Base-by-base conservation (phyloP, 371 early-diverging fungal species). In the Blastocladiella emersonii region DNA sequence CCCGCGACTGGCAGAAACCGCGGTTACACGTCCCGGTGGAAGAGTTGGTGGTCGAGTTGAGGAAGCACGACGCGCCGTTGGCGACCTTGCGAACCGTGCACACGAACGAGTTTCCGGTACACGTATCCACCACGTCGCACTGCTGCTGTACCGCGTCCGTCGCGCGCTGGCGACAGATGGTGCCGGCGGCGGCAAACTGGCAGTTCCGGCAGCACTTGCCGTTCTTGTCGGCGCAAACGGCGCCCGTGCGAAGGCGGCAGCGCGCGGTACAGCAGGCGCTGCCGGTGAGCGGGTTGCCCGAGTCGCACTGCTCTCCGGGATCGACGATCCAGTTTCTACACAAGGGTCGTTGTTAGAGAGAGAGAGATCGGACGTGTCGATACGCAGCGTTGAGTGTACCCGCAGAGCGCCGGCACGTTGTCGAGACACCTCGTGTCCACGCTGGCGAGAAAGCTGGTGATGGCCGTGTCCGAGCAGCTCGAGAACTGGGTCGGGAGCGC, bases 301-400 rank as follows among this genome's bases (percentile, higher is more conserved):
- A 62, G 32, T 62, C 62, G 41, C 62, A 62, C 12, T 62, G 17
- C 21, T 62, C 62, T 23, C 61, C 61, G 3, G 62, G 36, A 17
- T 62, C 62, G 15, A 62, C n/a, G 41, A 62, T 17, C 15, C 62
- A 61, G 62, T 62, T 62, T 6, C 62, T 62, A 30, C 4, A 4
- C 3, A 10, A 32, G 30, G 34, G n/a, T n/a, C n/a, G n/a, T n/a
- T n/a, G n/a, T n/a, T n/a, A n/a, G n/a, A n/a, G n/a, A n/a, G n/a
- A n/a, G n/a, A n/a, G n/a, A n/a, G n/a, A n/a, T n/a, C n/a, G n/a
- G n/a, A n/a, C n/a, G n/a, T n/a, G n/a, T n/a, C n/a, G n/a, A n/a
- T n/a, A n/a, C n/a, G n/a, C n/a, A n/a, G n/a, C n/a, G n/a, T n/a
- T n/a, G n/a, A n/a, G n/a, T n/a, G n/a, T n/a, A n/a, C n/a, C n/a